Evolutionary conservation across 2,329 filamentous ascomycete species (phyloP).

Genomic region (Diaporthe sp.): DNA sequence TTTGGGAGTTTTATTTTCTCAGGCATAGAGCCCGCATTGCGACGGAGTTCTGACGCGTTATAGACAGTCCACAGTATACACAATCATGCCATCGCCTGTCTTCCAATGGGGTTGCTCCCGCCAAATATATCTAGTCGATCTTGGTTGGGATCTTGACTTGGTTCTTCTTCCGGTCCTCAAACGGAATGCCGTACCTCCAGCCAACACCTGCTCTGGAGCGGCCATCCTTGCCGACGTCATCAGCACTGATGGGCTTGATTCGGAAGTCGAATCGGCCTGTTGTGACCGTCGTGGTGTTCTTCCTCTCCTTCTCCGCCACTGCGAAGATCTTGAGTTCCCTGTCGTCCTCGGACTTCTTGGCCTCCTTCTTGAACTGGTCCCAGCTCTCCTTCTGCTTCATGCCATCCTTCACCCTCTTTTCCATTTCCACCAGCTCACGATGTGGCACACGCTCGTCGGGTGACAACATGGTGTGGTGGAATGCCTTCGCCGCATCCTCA

Average conservation of each 20-base stretch:
- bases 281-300: constrained; percentile 55
- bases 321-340: constrained; percentile 51
- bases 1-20: background rate
- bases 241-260: constrained; percentile 68
- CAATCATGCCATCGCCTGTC: background rate
- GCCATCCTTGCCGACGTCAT: constrained; percentile 65
- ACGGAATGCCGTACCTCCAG: constrained; percentile 72
- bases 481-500: constrained; percentile 73
- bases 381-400: constrained; percentile 49
- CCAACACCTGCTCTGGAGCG: constrained; percentile 63
- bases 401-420: constrained; percentile 57
- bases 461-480: constrained; percentile 68
- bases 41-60: background rate
- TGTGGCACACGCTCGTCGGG: constrained; percentile 71
- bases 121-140: constrained; percentile 51
- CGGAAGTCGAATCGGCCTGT: constrained; percentile 70
- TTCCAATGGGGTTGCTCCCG: background rate
- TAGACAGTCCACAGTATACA: background rate
- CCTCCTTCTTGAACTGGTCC: constrained; percentile 50
- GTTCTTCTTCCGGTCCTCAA: constrained; percentile 71
- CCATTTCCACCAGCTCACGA: constrained; percentile 68
- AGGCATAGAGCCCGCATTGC: background rate
- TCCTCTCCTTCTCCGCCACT: constrained; percentile 49
- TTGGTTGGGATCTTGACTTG: constrained; percentile 74
- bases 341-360: constrained; percentile 53